These are phyloP conservation scores for Chytriomyces sp. DNA, from an alignment of 192 early-diverging fungal species.

Conservation along the genomic window DNA sequence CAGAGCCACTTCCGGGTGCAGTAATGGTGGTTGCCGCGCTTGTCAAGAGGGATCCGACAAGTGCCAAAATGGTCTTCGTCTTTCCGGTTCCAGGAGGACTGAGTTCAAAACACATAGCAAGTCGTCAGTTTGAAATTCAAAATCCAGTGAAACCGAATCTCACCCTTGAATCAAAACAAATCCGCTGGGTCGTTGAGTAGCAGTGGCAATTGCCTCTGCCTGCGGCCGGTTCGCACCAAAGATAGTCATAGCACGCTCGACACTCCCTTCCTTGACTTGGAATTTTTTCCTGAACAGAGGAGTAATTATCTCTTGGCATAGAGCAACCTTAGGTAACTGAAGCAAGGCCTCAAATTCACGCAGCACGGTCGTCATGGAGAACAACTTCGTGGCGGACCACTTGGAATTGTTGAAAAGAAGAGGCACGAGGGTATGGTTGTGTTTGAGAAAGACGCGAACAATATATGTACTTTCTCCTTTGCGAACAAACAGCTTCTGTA, in stretches of 20 bases:
- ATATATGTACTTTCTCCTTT: conserved; percentile 50
- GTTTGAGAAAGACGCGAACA: conserved; percentile 48
- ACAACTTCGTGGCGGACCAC: conserved; percentile 49
- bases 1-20: conserved; percentile 17
- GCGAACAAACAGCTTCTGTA: conserved; percentile 46
- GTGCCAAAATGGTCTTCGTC: conserved; percentile 87
- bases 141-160: conserved; percentile 31
- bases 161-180: conserved; percentile 88
- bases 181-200: conserved; percentile 64
- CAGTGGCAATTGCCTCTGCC: conserved; percentile 78
- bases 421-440: conserved; percentile 43
- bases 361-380: conserved; percentile 70
- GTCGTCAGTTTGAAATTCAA: conserved; percentile 35
- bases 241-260: conserved; percentile 42
- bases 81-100: conserved; percentile 71
- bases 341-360: conserved; percentile 84
- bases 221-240: conserved; percentile 92
- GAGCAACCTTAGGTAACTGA: conserved; percentile 61
- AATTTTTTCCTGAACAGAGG: conserved; percentile 42
- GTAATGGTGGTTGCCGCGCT: conserved; percentile 27
- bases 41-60: conserved; percentile 72
- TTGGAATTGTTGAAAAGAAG: conserved; percentile 29
- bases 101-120: neutral
- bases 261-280: conserved; percentile 36
- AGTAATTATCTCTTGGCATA: conserved; percentile 66